Percentiles rank a stretch among this genome's conserved stretches.
phyloP scores from a whole-genome alignment of 2,329 filamentous ascomycete species.

The Periconia sp. region DNA sequence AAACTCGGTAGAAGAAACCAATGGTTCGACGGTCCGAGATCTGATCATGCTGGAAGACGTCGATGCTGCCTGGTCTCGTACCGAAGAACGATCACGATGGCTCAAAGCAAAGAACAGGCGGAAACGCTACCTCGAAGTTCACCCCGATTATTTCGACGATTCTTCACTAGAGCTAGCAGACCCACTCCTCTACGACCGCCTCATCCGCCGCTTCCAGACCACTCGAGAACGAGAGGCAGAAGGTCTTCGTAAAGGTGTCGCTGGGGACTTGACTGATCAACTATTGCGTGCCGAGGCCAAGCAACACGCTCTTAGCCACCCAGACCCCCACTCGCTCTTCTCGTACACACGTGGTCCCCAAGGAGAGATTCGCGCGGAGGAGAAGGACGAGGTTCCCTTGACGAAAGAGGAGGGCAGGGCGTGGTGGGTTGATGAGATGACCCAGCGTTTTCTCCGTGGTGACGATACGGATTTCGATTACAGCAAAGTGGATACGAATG shows the following conservation, averaged over 20 bases:
- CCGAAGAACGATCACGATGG: slow-evolving; percentile 26
- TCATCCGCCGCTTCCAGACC: slow-evolving; percentile 77
- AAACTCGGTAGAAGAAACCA: not conserved
- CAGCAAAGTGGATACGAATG: slow-evolving; percentile 66
- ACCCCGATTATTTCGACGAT: slow-evolving; percentile 70
- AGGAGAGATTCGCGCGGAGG: slow-evolving; percentile 61
- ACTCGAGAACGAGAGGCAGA: slow-evolving; percentile 72
- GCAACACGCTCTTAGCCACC: slow-evolving; percentile 62
- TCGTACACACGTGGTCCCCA: slow-evolving; percentile 54
- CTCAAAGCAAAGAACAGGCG: slow-evolving; percentile 73
- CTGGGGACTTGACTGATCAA: slow-evolving; percentile 75
- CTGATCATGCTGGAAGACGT: slow-evolving; percentile 13
- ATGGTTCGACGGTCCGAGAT: slow-evolving; percentile 9
- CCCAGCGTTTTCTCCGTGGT: slow-evolving; percentile 72
- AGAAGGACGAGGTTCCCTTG: slow-evolving; percentile 57
- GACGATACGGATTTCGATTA: slow-evolving; percentile 82
- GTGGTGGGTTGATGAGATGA: slow-evolving; percentile 73
- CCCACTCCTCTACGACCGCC: slow-evolving; percentile 77
- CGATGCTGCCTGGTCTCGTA: slow-evolving; percentile 16
- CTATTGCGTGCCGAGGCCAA: slow-evolving; percentile 76
- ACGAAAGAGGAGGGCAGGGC: slow-evolving; percentile 67
- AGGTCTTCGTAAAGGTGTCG: slow-evolving; percentile 73
- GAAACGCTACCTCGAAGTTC: slow-evolving; percentile 71
- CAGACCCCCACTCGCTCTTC: slow-evolving; percentile 53
- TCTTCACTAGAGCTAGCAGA: slow-evolving; percentile 66